Conservation (phyloP, 2,329 filamentous ascomycete genomes). For the Xylariales sp. region DNA sequence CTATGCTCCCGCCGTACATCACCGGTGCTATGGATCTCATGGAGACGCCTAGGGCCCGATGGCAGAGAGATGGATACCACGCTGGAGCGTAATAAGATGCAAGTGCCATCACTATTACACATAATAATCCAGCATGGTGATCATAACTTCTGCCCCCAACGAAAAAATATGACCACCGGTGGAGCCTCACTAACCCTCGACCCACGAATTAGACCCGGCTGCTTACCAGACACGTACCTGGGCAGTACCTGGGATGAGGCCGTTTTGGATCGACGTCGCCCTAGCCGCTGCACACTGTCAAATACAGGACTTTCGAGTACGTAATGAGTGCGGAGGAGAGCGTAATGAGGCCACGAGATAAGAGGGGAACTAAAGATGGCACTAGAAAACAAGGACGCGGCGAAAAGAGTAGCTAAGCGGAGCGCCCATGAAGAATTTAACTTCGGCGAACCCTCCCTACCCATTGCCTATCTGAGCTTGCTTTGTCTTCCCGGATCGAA, state of each 20-base stretch:
- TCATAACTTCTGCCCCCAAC: constrained; percentile 31
- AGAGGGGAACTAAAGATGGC: constrained; percentile 5
- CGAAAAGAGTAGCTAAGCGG: constrained; percentile 15
- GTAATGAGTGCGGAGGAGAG: constrained; percentile 32
- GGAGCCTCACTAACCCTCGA: constrained; percentile 9
- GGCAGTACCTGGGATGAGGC: constrained; percentile 18
- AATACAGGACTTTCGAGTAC: constrained; percentile 28
- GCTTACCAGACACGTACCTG: constrained; percentile 21
- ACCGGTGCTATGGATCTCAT: constrained; percentile 17
- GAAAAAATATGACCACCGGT: constrained; percentile 24
- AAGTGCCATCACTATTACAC: constrained; percentile 31
- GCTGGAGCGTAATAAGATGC: constrained; percentile 5
- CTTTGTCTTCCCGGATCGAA: neutral
- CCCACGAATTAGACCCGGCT: constrained; percentile 24
- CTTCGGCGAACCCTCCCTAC: constrained; percentile 5
- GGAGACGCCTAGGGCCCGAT: constrained; percentile 7
- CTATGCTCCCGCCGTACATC: neutral
- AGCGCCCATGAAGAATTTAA: constrained; percentile 24
- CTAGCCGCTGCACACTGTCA: constrained; percentile 8
- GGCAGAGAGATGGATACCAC: constrained; percentile 17
- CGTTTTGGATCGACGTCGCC: constrained; percentile 13
- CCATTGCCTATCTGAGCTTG: constrained; percentile 11
- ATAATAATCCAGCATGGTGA: constrained; percentile 28
- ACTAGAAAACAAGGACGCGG: constrained; percentile 24
- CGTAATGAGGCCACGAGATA: constrained; percentile 28